phyloP scores from a whole-genome alignment of 352 stramenopile species.

The Hyaloperonospora brassicae region DNA sequence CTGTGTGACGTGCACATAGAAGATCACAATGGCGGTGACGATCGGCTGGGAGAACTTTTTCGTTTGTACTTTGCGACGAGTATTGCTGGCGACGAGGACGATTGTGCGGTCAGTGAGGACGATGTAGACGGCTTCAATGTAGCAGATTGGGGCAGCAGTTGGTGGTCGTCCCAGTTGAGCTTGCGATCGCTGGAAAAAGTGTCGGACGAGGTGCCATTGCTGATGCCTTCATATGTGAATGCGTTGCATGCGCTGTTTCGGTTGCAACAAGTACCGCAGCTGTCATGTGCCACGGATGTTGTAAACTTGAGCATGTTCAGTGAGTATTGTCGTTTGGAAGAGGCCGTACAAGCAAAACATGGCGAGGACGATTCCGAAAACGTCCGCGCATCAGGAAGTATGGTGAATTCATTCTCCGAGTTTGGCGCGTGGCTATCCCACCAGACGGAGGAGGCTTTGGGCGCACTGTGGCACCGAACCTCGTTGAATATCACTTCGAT shows the following conservation, averaged over 20 bases:
- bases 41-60: conserved; percentile 27
- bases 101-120: conserved; percentile 17
- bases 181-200: conserved; percentile 18
- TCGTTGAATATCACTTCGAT: conserved; percentile 28
- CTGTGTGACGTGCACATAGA: conserved; percentile 1
- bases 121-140: conserved; percentile 9
- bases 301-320: conserved; percentile 40
- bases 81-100: conserved; percentile 8
- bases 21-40: conserved; percentile 8
- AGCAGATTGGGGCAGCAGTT: conserved; percentile 30
- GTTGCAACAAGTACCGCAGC: conserved; percentile 32
- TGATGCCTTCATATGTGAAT: conserved; percentile 42
- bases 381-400: conserved; percentile 3
- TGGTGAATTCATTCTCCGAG: conserved; percentile 14
- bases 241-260: conserved; percentile 48
- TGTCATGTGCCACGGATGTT: conserved; percentile 31
- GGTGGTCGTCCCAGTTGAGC: conserved; percentile 29
- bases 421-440: conserved; percentile 39
- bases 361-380: conserved; percentile 1
- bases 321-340: conserved; percentile 19
- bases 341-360: background rate
- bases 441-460: conserved; percentile 37
- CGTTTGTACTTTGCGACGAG: conserved; percentile 27
- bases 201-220: conserved; percentile 27
- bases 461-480: conserved; percentile 30